Evolutionary conservation across 257 asterid genomes (phyloP).

Genomic region (Phtheirospermum japonicum): DNA sequence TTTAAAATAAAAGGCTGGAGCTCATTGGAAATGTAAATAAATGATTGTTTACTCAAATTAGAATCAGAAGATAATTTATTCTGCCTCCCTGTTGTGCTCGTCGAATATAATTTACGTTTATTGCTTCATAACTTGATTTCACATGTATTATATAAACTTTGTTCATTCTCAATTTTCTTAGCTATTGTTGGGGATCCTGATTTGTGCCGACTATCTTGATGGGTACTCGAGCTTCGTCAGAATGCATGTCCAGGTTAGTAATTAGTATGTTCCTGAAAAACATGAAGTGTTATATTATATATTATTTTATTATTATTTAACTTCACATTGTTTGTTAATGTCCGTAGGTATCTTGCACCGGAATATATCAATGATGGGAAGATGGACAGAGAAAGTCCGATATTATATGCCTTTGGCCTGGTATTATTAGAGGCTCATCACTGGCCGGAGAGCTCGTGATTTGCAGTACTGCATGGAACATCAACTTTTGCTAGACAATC

Average conservation of each 20-base stretch:
- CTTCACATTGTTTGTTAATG: not conserved
- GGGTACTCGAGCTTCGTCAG: not conserved
- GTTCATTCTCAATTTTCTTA: not conserved
- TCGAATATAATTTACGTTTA: not conserved
- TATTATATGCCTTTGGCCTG: conserved; percentile 71
- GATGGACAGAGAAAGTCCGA: conserved; percentile 79
- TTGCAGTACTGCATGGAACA: conserved; percentile 49
- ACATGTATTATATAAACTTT: not conserved
- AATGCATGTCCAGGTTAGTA: not conserved
- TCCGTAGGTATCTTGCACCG: conserved; percentile 73
- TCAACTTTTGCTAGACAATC: conserved; percentile 43
- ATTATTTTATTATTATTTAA: too few species aligned
- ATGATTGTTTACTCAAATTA: too few species aligned
- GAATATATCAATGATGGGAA: conserved; percentile 55
- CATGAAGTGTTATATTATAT: too few species aligned
- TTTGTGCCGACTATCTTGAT: not conserved
- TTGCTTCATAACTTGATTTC: not conserved
- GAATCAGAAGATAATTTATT: too few species aligned
- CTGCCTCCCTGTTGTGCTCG: too few species aligned
- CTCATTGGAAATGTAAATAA: too few species aligned
- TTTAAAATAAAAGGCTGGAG: too few species aligned
- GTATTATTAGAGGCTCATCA: conserved; percentile 68
- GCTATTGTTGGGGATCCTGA: not conserved
- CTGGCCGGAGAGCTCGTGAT: conserved; percentile 52
- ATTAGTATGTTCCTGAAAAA: too few species aligned